Evolutionary conservation across 805 yeast species (phyloP).

Genomic region (Ogataea philodendri): DNA sequence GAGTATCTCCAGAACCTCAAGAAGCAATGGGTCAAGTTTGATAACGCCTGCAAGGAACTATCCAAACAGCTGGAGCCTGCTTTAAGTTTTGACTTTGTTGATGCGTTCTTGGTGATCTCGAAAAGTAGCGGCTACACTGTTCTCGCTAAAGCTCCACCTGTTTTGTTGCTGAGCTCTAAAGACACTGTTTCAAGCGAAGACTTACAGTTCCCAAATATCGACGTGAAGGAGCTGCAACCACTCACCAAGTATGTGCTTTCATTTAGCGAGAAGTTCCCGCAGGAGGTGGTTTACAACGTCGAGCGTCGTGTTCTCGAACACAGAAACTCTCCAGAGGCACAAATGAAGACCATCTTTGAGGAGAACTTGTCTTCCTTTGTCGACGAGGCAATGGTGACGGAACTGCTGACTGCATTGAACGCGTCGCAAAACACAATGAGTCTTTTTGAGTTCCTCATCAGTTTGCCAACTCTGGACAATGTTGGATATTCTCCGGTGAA

Average conservation of each 20-base stretch:
- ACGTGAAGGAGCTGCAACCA: slow-evolving; percentile 13
- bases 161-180: slow-evolving; percentile 37
- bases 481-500: slow-evolving; percentile 21
- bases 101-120: slow-evolving; percentile 31
- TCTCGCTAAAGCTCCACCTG: slow-evolving; percentile 33
- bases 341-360: slow-evolving; percentile 42
- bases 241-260: slow-evolving; percentile 31
- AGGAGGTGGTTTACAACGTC: slow-evolving; percentile 35
- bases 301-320: slow-evolving; percentile 38
- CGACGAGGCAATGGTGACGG: slow-evolving; percentile 37
- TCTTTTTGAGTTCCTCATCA: slow-evolving; percentile 38
- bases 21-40: slow-evolving; percentile 66
- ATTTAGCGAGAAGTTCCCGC: slow-evolving; percentile 41
- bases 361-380: slow-evolving; percentile 40
- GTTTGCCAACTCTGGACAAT: slow-evolving; percentile 26
- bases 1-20: slow-evolving; percentile 38
- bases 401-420: slow-evolving; percentile 40
- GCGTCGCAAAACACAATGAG: slow-evolving; percentile 37
- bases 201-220: slow-evolving; percentile 11
- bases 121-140: slow-evolving; percentile 38
- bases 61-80: slow-evolving; percentile 60
- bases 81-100: slow-evolving; percentile 45
- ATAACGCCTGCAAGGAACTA: slow-evolving; percentile 69
- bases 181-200: slow-evolving; percentile 8
- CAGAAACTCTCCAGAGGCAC: slow-evolving; percentile 30